These are phyloP conservation scores for Torrubiella hemipterigena DNA, from an alignment of 2,329 filamentous ascomycete genomes.

Conservation along the genomic window DNA sequence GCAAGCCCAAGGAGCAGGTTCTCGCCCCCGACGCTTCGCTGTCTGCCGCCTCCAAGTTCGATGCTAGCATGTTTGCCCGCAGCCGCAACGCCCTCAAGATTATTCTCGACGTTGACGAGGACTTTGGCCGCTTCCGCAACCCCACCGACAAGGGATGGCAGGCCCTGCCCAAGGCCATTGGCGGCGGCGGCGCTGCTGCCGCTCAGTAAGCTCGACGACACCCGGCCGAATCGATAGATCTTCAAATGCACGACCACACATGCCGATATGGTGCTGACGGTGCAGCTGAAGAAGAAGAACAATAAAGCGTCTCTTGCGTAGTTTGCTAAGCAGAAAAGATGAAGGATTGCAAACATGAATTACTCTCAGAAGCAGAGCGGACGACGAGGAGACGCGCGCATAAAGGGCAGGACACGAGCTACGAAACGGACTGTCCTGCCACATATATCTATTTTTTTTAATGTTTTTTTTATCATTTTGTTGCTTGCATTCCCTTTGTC, in stretches of 20 bases:
- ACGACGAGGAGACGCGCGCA: too few relatives aligned
- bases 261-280: too few relatives aligned
- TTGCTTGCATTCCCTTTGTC: too few relatives aligned
- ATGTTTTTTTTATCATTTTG: too few relatives aligned
- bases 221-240: neutral
- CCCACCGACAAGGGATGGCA: conserved; percentile 42
- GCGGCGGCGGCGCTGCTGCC: conserved; percentile 19
- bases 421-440: too few relatives aligned
- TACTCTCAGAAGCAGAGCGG: too few relatives aligned
- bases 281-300: too few relatives aligned
- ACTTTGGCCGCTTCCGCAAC: conserved; percentile 68
- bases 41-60: conserved; percentile 18
- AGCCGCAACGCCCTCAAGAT: conserved; percentile 92
- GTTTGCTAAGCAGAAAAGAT: too few relatives aligned
- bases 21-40: conserved; percentile 52
- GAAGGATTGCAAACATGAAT: too few relatives aligned
- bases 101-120: conserved; percentile 85
- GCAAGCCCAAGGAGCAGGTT: conserved; percentile 40
- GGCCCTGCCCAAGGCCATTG: conserved; percentile 36
- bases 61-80: conserved; percentile 38
- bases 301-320: too few relatives aligned
- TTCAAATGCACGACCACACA: neutral
- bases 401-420: too few relatives aligned
- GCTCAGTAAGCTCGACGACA: conserved; percentile 1
- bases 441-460: too few relatives aligned